These are phyloP conservation scores for Xylariaceae sp. DNA, from an alignment of 2,329 filamentous ascomycete genomes.

Conservation along the genomic window DNA sequence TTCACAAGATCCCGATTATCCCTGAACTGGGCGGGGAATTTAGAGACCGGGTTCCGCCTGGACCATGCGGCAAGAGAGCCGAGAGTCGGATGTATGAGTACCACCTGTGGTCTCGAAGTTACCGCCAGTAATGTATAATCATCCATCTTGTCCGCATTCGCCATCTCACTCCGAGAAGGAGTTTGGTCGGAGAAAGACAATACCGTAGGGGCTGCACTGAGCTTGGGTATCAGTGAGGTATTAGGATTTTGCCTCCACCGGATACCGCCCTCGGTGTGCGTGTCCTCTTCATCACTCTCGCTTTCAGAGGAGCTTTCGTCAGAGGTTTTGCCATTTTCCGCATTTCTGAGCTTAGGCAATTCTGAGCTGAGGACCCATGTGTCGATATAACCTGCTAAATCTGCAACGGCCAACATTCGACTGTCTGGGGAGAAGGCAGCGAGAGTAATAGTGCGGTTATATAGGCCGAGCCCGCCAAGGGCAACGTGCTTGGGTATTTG, in stretches of 20 bases:
- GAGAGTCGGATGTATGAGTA: constrained; percentile 72
- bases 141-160: constrained; percentile 27
- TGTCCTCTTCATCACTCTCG: constrained; percentile 40
- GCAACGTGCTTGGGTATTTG: constrained; percentile 49
- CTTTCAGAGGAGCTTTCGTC: constrained; percentile 35
- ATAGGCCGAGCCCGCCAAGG: constrained; percentile 65
- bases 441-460: constrained; percentile 70
- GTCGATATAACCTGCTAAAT: constrained; percentile 80
- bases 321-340: constrained; percentile 29
- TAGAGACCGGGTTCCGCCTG: constrained; percentile 69
- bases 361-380: constrained; percentile 69
- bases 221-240: constrained; percentile 62
- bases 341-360: constrained; percentile 33
- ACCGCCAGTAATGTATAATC: constrained; percentile 49
- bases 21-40: constrained; percentile 68
- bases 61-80: constrained; percentile 83
- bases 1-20: constrained; percentile 74
- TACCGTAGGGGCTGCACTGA: constrained; percentile 59
- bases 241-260: constrained; percentile 72
- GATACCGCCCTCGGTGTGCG: constrained; percentile 41
- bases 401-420: constrained; percentile 69
- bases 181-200: constrained; percentile 60
- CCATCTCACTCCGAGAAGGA: constrained; percentile 29
- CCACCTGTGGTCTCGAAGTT: constrained; percentile 58
- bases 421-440: constrained; percentile 76